Conservation (phyloP, 371 early-diverging fungal genomes). For the Vairimorpha ceranae region DNA sequence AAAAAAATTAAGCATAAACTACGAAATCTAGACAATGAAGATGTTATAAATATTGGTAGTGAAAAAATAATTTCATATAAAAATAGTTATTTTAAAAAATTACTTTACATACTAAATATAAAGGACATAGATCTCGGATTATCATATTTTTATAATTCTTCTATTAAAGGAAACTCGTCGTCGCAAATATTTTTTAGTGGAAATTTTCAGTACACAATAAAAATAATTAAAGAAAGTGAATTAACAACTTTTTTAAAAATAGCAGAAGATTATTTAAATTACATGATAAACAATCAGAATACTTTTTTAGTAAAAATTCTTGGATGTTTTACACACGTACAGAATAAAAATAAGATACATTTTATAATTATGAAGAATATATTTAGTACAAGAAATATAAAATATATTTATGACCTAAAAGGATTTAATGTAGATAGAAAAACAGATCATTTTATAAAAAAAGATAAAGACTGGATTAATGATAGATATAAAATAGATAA, state of each 20-base stretch:
- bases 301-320: slow-evolving; percentile 28
- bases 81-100: not conserved
- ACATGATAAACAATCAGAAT: slow-evolving; percentile 20
- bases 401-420: slow-evolving; percentile 51
- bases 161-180: slow-evolving; percentile 36
- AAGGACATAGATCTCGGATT: not conserved
- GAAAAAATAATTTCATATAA: not conserved
- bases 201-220: slow-evolving; percentile 45
- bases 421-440: slow-evolving; percentile 40
- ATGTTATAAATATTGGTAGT: too few relatives aligned
- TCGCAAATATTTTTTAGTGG: slow-evolving; percentile 41
- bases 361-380: slow-evolving; percentile 58
- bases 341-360: not conserved
- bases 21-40: not conserved
- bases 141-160: slow-evolving; percentile 9
- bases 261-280: slow-evolving; percentile 14
- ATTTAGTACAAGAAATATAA: not conserved
- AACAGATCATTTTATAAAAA: slow-evolving; percentile 5
- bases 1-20: too few relatives aligned
- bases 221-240: slow-evolving; percentile 45
- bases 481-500: slow-evolving; percentile 15
- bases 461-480: slow-evolving; percentile 39
- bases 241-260: slow-evolving; percentile 17
- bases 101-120: too few relatives aligned
- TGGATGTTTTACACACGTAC: slow-evolving; percentile 17